Conservation (phyloP, 2,329 filamentous ascomycete genomes). For the Aspergillus nomiae region DNA sequence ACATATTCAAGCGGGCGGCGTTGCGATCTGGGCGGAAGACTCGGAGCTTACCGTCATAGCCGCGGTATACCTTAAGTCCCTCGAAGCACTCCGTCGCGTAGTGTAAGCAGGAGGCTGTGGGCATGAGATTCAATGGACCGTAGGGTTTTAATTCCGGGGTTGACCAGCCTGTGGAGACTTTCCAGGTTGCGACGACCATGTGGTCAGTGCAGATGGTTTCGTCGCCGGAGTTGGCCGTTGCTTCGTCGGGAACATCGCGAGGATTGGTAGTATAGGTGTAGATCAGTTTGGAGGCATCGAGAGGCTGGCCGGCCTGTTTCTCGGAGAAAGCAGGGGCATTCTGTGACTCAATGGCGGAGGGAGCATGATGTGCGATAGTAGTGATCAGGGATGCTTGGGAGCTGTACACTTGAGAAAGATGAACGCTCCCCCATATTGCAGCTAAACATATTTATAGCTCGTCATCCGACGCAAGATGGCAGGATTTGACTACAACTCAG, state of each 20-base stretch:
- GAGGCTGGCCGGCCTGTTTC: background rate
- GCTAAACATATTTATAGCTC: background rate
- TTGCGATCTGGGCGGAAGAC: slow-evolving; percentile 73
- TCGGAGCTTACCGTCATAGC: slow-evolving; percentile 67
- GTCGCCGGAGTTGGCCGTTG: background rate
- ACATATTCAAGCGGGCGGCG: slow-evolving; percentile 59
- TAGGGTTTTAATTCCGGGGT: slow-evolving; percentile 71
- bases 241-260: background rate
- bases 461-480: background rate
- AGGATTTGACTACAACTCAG: background rate
- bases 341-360: background rate
- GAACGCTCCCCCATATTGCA: background rate
- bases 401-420: background rate
- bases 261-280: background rate
- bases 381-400: background rate
- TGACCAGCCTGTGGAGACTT: slow-evolving; percentile 63
- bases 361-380: background rate
- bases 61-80: slow-evolving; percentile 69
- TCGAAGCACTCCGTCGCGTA: slow-evolving; percentile 88
- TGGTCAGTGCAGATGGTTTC: slow-evolving; percentile 66
- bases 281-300: background rate
- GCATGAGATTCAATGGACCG: slow-evolving; percentile 71
- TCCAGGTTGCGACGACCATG: slow-evolving; percentile 75
- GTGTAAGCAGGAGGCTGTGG: slow-evolving; percentile 74
- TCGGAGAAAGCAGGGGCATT: background rate